Base-by-base conservation (phyloP, 1,284 basidiomycete genomes). In the Somion occarium region DNA sequence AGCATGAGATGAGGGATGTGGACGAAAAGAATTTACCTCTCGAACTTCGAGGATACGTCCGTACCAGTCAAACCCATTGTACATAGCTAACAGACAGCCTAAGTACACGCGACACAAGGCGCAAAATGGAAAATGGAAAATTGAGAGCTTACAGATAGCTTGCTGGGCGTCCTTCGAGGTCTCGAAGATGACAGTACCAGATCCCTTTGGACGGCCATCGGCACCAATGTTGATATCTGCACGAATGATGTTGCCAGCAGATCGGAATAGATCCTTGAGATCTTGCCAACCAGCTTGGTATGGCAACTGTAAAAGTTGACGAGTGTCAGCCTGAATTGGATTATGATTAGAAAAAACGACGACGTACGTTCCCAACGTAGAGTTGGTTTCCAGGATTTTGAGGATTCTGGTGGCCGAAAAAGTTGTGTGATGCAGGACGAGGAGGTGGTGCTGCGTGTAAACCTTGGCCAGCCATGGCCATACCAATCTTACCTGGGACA, bases 201-300 rank as follows among this genome's bases (percentile, higher is more conserved):
- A 94, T 37, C 95, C 95, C 68, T 96, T 97, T 26, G 94, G 91
- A 15, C 89, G 81, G 15, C 96, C 96, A 69, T 98, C 94, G 18
- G 85, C 83, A 53, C 85, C 88, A 60, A 94, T 89, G 62, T 94
- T 93, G 61, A 98, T 89, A 66, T 99, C 95, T 51, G 96, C 93
- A 38, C 95, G 84, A 54, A 97, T 83, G 61, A 98, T 93, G 64
- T 91, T 92, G 23, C 96, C 95, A 38, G 95, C 92, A 26, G 90
- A 83, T 50, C 95, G 85, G 84, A 98, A 98, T 26, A 98, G 75
- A 67, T 98, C 95, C 68, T 98, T 99, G 53, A 99, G 76, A 66
- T 99, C 96, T 69, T 99, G 96, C 96, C 96, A 99, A 38, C 93
- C 93, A 26, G 93, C 93, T 70, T 94, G 92, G 64, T 91, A 91